Evolutionary conservation across 257 asterid species (phyloP).

Genomic region (Solanum sejunctum): DNA sequence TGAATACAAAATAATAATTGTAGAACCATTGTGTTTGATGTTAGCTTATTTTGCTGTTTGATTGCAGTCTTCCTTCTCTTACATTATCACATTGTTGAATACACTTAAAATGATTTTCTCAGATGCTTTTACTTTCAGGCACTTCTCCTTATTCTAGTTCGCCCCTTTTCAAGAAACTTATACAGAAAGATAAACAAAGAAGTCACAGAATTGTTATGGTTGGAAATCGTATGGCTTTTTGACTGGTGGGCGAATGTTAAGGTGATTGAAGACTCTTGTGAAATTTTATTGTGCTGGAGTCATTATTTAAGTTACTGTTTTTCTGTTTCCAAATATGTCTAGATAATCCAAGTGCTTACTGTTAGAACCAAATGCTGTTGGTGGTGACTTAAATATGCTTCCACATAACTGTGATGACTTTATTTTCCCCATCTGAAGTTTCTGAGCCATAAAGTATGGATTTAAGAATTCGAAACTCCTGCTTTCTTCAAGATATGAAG

Average conservation of each 20-base stretch:
- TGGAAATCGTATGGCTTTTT: slow-evolving; percentile 77
- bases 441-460: not conserved
- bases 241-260: slow-evolving; percentile 94
- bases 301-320: not conserved
- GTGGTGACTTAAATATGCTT: not conserved
- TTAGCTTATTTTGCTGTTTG: not conserved
- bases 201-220: slow-evolving; percentile 55
- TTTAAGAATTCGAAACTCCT: not conserved
- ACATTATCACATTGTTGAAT: not conserved
- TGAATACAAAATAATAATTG: not conserved
- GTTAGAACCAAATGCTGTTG: not conserved
- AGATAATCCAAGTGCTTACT: not conserved
- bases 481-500: not conserved
- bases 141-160: slow-evolving; percentile 44
- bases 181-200: slow-evolving; percentile 58
- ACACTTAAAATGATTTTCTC: not conserved
- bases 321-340: not conserved
- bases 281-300: not conserved
- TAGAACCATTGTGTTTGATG: not conserved
- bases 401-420: not conserved
- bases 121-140: slow-evolving; percentile 30
- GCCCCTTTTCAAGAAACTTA: slow-evolving; percentile 47
- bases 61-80: not conserved
- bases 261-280: slow-evolving; percentile 25
- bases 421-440: not conserved